phyloP scores from a whole-genome alignment of 2,329 filamentous ascomycete species.

The Escovopsis sp. region DNA sequence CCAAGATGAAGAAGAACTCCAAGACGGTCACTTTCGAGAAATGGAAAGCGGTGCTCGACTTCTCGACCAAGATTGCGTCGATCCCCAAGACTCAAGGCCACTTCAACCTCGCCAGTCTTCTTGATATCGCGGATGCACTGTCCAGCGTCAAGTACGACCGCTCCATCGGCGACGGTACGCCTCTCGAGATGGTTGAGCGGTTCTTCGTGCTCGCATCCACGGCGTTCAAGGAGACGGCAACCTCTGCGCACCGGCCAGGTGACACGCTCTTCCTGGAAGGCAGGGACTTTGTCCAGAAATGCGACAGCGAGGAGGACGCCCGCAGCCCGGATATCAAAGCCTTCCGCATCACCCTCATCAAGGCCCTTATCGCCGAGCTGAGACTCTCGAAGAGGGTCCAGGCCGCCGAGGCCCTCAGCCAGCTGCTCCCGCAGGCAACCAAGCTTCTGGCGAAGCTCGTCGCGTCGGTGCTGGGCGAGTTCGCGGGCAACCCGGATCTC shows the following conservation, averaged over 20 bases:
- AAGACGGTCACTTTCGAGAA: conserved; percentile 13
- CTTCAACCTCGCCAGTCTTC: conserved; percentile 26
- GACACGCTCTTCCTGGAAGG: conserved; percentile 22
- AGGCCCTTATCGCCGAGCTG: conserved; percentile 17
- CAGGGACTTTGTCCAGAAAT: conserved; percentile 13
- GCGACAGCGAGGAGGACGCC: conserved; percentile 6
- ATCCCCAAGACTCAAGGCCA: conserved; percentile 36
- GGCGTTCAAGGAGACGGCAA: conserved; percentile 29
- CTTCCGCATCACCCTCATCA: conserved; percentile 22
- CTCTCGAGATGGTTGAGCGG: conserved; percentile 19
- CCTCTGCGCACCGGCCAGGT: conserved; percentile 28
- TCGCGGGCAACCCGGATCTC: conserved; percentile 18
- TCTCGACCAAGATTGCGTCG: conserved; percentile 35
- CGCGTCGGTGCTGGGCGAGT: conserved; percentile 12
- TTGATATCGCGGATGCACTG: conserved; percentile 19
- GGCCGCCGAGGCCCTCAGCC: conserved; percentile 11
- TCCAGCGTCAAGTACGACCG: conserved; percentile 14
- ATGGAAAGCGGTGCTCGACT: conserved; percentile 26
- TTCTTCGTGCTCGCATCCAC: conserved; percentile 18
- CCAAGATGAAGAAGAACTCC: conserved; percentile 12
- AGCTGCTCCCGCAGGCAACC: conserved; percentile 13
- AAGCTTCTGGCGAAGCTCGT: conserved; percentile 15
- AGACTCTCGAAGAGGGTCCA: conserved; percentile 14
- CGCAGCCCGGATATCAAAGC: conserved; percentile 10
- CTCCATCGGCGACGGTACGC: conserved; percentile 11